phyloP scores from a whole-genome alignment of 225 moss, liverwort and hornwort species.

The Bryoerythrophyllum caledonicum region DNA sequence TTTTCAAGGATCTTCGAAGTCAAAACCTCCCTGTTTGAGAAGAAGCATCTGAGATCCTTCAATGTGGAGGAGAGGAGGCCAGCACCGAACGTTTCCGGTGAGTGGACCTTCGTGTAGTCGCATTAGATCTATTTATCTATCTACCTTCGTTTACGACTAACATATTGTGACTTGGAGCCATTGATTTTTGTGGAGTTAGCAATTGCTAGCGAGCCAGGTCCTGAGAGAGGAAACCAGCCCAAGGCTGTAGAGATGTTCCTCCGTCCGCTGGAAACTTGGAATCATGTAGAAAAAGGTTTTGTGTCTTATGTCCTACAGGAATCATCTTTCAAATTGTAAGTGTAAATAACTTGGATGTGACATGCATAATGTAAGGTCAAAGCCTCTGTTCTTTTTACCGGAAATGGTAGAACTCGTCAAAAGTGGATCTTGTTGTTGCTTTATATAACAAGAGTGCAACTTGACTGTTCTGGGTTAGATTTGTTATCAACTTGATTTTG shows the following conservation, averaged over 20 bases:
- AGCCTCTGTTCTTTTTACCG: not conserved
- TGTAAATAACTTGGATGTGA: conserved; percentile 58
- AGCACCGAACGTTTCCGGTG: conserved; percentile 54
- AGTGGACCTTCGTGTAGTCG: conserved; percentile 61
- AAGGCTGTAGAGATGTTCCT: conserved; percentile 19
- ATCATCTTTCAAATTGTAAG: conserved; percentile 40
- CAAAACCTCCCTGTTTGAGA: conserved; percentile 58
- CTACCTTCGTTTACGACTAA: conserved; percentile 17
- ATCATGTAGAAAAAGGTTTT: conserved; percentile 21
- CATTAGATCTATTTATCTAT: conserved; percentile 22
- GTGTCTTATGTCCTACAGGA: conserved; percentile 35
- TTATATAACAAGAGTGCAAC: no score
- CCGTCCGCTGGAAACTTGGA: conserved; percentile 26
- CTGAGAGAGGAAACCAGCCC: conserved; percentile 14
- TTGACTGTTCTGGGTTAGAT: no score
- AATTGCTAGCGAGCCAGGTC: conserved; percentile 28
- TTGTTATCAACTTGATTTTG: no score
- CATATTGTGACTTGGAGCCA: conserved; percentile 31
- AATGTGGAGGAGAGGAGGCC: conserved; percentile 43
- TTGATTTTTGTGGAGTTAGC: conserved; percentile 33
- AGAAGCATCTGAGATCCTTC: conserved; percentile 47
- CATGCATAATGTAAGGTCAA: conserved; percentile 21
- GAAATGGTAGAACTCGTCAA: not conserved
- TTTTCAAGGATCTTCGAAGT: conserved; percentile 61
- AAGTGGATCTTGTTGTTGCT: no score